phyloP scores from a whole-genome alignment of 164 flowering plant genomes.

The Euptelea pleiosperma region DNA sequence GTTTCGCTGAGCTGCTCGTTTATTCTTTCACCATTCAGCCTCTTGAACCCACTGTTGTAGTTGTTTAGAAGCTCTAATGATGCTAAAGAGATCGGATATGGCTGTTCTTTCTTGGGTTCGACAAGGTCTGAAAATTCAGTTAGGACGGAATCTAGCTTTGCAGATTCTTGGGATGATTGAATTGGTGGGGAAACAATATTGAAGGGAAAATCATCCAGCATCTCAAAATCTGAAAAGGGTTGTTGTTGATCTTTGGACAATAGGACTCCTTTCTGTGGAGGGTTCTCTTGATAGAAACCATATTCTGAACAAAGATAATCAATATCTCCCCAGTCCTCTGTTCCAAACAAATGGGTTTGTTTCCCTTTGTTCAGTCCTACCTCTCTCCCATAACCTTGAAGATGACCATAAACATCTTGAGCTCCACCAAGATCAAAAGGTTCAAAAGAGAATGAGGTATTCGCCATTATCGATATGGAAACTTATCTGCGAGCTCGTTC shows the following conservation, averaged over 20 bases:
- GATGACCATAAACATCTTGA: constrained; percentile 16
- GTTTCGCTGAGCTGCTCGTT: constrained; percentile 9
- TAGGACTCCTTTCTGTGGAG: constrained; percentile 4
- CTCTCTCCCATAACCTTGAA: constrained; percentile 1
- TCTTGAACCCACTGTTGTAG: constrained; percentile 18
- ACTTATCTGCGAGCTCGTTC: background rate
- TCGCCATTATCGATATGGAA: constrained; percentile 2
- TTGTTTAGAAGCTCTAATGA: constrained; percentile 34
- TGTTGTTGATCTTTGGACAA: constrained; percentile 22
- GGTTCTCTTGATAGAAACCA: constrained; percentile 18
- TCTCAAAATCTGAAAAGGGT: constrained; percentile 12
- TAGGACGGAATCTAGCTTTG: constrained; percentile 1
- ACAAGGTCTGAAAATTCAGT: constrained; percentile 5
- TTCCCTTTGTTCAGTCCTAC: constrained; percentile 15
- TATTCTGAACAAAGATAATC: constrained; percentile 15
- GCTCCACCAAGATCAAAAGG: constrained; percentile 14
- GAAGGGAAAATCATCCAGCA: constrained; percentile 23
- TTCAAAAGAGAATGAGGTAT: constrained; percentile 15
- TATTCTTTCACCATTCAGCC: constrained; percentile 19
- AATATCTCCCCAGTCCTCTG: constrained; percentile 19
- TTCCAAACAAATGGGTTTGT: constrained; percentile 11
- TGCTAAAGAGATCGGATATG: constrained; percentile 11
- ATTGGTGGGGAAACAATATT: constrained; percentile 16
- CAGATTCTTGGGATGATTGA: constrained; percentile 19
- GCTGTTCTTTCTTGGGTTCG: constrained; percentile 18